Evolutionary conservation across 2,329 filamentous ascomycete species (phyloP).

Genomic region (Aspergillus sp.): DNA sequence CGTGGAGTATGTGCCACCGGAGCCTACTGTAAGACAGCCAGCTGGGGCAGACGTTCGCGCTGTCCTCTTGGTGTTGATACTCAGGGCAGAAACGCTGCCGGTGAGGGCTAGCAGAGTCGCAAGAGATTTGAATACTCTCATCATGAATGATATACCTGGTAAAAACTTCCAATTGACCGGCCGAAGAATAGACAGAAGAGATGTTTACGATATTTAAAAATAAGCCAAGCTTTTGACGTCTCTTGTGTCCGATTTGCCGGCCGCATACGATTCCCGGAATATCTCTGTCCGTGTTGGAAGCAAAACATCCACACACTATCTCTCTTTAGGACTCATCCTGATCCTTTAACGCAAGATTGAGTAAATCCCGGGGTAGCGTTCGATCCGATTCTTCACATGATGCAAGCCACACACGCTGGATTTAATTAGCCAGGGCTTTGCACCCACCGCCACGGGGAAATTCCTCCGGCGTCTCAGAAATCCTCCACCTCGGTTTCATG

Average conservation of each 20-base stretch:
- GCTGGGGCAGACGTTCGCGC: neutral
- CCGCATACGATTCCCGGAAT: neutral
- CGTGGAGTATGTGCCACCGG: slow-evolving; percentile 19
- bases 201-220: too few species aligned
- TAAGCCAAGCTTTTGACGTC: too few species aligned
- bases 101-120: neutral
- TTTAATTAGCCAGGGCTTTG: too few species aligned
- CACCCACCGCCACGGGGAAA: neutral
- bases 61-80: neutral
- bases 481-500: neutral
- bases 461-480: neutral
- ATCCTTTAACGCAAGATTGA: neutral
- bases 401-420: too few species aligned
- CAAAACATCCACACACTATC: too few species aligned
- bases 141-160: neutral
- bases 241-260: too few species aligned
- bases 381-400: neutral
- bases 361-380: neutral
- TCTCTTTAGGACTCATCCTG: too few species aligned
- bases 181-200: too few species aligned
- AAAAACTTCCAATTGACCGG: too few species aligned
- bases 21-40: slow-evolving; percentile 26
- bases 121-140: neutral
- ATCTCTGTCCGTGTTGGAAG: neutral
- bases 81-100: neutral